Evolutionary conservation across 2,329 filamentous ascomycete genomes (phyloP), one percentile per base, ranked within the genome.

Genomic region (Ceratocystis cacaofunesta): DNA sequence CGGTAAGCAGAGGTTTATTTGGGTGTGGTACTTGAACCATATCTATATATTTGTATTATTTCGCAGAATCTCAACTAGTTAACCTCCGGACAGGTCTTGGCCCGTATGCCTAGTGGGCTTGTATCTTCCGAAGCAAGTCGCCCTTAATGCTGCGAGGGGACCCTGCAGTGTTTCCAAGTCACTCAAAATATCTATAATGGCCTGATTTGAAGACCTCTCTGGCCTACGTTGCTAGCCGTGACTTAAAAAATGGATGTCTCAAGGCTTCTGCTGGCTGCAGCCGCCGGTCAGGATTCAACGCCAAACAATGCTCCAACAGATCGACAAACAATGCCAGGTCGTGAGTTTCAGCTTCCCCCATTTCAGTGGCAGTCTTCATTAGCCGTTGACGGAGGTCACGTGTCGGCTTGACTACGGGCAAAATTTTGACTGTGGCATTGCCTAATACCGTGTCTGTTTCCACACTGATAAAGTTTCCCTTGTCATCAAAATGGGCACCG

Each of bases 221-320:
- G n/a, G 36, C 41, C 41, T 36, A 65, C 19, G n/a, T 50, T 22
- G 25, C 61, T 44, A 62, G 44, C 73, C 74, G 75, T 28, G 80
- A 77, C 30, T 76, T 78, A 70, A 97, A 90, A 75, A 97, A 97
- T 0, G 89, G 89, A 78, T 97, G 92, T 72, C 85, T 87, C 70
- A 97, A 78, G 61, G 94, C 94, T 72, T 97, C 92, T 15, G 82
- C 79, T 0, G 94, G 89, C 60, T 89, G 92, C 71, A 94, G 89
- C 68, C 94, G 84, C 79, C 95, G 95, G 74, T 96, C 92, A 0
- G 92, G 90, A 72, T 97, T 96, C 69, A 97, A 81, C 67, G 87
- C 85, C 69, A 99, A 79, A 73, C 92, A 97, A 65, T 88, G 87
- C 72, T 96, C 92, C 66, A 99, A 77, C 61, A 99, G 77, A 74